A percentile compares a stretch with the other conserved stretches of the same genome.
Conservation (phyloP, 371 early-diverging fungal species). For the Rhizomucor miehei region DNA sequence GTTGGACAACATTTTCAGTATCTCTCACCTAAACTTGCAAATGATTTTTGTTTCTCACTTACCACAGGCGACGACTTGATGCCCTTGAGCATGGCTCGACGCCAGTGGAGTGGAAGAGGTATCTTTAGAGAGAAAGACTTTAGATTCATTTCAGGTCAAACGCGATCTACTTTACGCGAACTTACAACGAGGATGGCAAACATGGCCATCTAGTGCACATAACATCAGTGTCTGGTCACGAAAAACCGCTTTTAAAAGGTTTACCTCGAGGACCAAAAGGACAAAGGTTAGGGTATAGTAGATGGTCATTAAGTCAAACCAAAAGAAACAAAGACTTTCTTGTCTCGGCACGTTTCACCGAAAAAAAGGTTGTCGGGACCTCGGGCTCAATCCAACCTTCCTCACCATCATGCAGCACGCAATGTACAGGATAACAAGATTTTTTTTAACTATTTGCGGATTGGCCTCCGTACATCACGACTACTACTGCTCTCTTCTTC, state of each 20-base stretch:
- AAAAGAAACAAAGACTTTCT: neutral
- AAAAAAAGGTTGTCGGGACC: too few relatives aligned
- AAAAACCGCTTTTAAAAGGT: neutral
- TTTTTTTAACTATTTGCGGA: too few relatives aligned
- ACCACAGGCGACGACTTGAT: conserved; percentile 44
- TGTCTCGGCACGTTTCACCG: too few relatives aligned
- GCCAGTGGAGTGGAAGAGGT: conserved; percentile 60
- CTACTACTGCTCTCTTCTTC: neutral
- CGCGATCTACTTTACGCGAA: neutral
- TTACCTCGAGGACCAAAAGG: conserved; percentile 46
- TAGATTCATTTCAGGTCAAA: neutral
- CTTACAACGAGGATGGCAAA: conserved; percentile 51
- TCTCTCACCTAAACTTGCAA: too few relatives aligned
- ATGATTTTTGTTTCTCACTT: too few relatives aligned
- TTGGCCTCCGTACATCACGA: neutral
- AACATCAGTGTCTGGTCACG: neutral
- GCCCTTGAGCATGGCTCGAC: conserved; percentile 51
- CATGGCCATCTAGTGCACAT: conserved; percentile 37
- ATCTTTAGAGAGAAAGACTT: conserved; percentile 23
- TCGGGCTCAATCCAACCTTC: too few relatives aligned
- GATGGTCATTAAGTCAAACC: conserved; percentile 43
- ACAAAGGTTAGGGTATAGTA: conserved; percentile 41
- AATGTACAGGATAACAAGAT: too few relatives aligned
- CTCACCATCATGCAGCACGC: too few relatives aligned
- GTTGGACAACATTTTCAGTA: conserved; percentile 1